These are phyloP conservation scores for Blastobotrys buckinghamii DNA, from an alignment of 1,139 yeast species.

Conservation along the genomic window DNA sequence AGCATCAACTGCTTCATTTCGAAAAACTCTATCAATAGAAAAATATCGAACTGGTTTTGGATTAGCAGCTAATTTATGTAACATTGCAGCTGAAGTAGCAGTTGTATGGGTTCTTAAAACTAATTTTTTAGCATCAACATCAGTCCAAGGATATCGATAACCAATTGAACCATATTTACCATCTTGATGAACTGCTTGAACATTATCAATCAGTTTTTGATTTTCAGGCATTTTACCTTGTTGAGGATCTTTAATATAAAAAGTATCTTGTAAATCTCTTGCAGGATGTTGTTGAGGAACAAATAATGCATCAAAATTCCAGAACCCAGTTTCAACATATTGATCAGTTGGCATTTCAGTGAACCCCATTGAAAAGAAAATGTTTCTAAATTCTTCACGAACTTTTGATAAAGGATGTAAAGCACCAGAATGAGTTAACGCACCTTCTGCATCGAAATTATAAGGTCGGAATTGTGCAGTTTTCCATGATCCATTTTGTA, in stretches of 20 bases:
- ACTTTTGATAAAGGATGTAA: slow-evolving; percentile 95
- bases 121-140: slow-evolving; percentile 80
- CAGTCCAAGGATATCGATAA: slow-evolving; percentile 96
- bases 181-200: slow-evolving; percentile 76
- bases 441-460: slow-evolving; percentile 94
- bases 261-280: slow-evolving; percentile 96
- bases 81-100: slow-evolving; percentile 84
- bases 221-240: slow-evolving; percentile 79
- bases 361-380: slow-evolving; percentile 96
- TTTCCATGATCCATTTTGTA: slow-evolving; percentile 71
- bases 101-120: slow-evolving; percentile 98
- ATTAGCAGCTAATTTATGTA: slow-evolving; percentile 64
- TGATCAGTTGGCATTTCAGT: slow-evolving; percentile 98
- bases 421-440: slow-evolving; percentile 81
- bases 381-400: slow-evolving; percentile 95
- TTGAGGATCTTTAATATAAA: slow-evolving; percentile 89
- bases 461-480: slow-evolving; percentile 85
- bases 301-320: slow-evolving; percentile 94
- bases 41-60: slow-evolving; percentile 83
- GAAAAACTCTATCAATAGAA: slow-evolving; percentile 96
- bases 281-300: slow-evolving; percentile 99
- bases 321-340: slow-evolving; percentile 95
- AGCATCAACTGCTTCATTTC: slow-evolving; percentile 99
- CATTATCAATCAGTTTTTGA: slow-evolving; percentile 66
- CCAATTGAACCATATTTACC: slow-evolving; percentile 96